Percentiles rank a stretch among this genome's conserved stretches.
These are phyloP conservation scores for Chaetomium tenue DNA, from an alignment of 495 filamentous ascomycete genomes.

Conservation along the genomic window DNA sequence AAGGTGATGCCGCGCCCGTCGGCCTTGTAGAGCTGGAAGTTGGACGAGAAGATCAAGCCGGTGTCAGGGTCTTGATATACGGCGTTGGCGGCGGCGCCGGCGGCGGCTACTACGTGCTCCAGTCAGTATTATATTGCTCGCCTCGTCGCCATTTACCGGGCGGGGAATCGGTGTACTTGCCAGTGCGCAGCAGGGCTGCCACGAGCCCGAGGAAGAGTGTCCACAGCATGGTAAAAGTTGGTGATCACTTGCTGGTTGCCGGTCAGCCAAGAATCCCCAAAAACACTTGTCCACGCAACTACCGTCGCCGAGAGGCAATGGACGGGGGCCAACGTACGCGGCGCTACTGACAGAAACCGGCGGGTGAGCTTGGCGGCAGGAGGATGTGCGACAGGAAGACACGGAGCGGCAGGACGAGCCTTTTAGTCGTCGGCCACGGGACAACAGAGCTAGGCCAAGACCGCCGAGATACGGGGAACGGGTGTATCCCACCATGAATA, in stretches of 20 bases:
- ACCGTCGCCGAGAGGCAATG: not conserved
- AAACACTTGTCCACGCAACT: not conserved
- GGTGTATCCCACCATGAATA: conserved; percentile 29
- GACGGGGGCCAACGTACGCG: not conserved
- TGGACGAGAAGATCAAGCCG: conserved; percentile 50
- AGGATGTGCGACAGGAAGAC: conserved; percentile 10
- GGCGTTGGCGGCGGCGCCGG: conserved; percentile 34
- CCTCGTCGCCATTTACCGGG: not conserved
- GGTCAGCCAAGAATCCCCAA: not conserved
- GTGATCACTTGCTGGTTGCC: not conserved
- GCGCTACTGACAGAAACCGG: conserved; percentile 1
- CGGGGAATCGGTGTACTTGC: conserved; percentile 1
- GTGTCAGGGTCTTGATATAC: conserved; percentile 48
- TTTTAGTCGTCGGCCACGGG: conserved; percentile 11
- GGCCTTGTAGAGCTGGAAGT: conserved; percentile 40
- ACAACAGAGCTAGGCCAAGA: conserved; percentile 12
- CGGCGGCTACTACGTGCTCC: conserved; percentile 14
- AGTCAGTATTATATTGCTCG: conserved; percentile 19
- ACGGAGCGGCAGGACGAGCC: conserved; percentile 14
- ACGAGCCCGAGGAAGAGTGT: conserved; percentile 29
- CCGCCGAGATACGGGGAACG: conserved; percentile 21
- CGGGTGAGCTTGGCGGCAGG: conserved; percentile 17
- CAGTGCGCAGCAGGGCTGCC: conserved; percentile 25
- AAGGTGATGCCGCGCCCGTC: conserved; percentile 37
- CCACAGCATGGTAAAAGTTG: conserved; percentile 26